Conservation (phyloP, 2,329 filamentous ascomycete species). For the Hypoxylon sp. region DNA sequence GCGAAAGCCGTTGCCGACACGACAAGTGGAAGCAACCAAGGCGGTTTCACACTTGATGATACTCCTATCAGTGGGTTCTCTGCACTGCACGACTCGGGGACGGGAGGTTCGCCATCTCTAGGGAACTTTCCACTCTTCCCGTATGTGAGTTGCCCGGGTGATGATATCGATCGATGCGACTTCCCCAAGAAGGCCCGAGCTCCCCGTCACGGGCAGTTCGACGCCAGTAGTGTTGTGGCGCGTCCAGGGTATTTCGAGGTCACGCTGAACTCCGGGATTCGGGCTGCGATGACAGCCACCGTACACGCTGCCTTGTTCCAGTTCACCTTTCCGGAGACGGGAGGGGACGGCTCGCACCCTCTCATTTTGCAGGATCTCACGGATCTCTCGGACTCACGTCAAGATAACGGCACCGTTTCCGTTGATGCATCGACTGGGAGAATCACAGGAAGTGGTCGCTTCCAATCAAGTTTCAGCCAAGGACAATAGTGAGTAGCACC, state of each 20-base stretch:
- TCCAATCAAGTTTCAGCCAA: constrained; percentile 75
- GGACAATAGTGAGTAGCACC: constrained; percentile 64
- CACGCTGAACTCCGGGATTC: constrained; percentile 69
- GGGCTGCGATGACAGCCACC: constrained; percentile 76
- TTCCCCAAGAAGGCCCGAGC: constrained; percentile 66
- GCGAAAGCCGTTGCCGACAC: constrained; percentile 72
- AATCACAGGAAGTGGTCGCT: constrained; percentile 73
- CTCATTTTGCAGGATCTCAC: constrained; percentile 76
- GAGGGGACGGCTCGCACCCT: constrained; percentile 63
- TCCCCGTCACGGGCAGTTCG: constrained; percentile 60
- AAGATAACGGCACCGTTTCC: constrained; percentile 68
- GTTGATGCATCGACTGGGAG: constrained; percentile 71
- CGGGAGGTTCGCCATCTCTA: constrained; percentile 71
- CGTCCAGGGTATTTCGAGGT: constrained; percentile 77
- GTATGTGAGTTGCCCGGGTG: constrained; percentile 71
- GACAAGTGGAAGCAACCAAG: constrained; percentile 67
- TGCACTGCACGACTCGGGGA: constrained; percentile 71
- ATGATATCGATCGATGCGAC: constrained; percentile 73
- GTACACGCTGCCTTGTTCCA: constrained; percentile 76
- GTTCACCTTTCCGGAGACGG: constrained; percentile 70
- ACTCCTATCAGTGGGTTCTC: constrained; percentile 68
- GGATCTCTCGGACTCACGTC: constrained; percentile 73
- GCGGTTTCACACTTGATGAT: constrained; percentile 69
- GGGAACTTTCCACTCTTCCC: constrained; percentile 83
- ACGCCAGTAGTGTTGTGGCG: constrained; percentile 67